Evolutionary conservation across 768 basidiomycete genomes (phyloP).

Genomic region (Boletus coccyginus): DNA sequence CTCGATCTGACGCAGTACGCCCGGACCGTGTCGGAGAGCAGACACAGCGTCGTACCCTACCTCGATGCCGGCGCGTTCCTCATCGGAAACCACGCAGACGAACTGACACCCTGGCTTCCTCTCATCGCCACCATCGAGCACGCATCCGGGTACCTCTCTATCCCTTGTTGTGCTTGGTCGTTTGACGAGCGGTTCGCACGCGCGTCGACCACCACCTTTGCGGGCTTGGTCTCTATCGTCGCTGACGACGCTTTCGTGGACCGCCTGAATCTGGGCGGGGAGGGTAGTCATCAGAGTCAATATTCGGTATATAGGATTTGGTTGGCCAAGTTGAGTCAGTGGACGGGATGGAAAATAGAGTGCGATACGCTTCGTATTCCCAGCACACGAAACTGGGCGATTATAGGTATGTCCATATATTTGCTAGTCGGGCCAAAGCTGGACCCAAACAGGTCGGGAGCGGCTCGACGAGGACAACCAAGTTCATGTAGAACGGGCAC

Average conservation of each 20-base stretch:
- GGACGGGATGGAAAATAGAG: constrained; percentile 86
- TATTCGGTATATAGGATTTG: constrained; percentile 87
- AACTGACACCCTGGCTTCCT: constrained; percentile 93
- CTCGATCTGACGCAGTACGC: constrained; percentile 54
- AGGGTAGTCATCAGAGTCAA: constrained; percentile 59
- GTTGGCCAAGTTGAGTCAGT: constrained; percentile 67
- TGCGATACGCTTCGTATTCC: constrained; percentile 86
- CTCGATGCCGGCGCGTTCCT: constrained; percentile 60
- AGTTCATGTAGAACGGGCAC: constrained; percentile 37
- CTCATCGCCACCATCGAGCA: constrained; percentile 63
- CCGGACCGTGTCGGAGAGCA: not conserved
- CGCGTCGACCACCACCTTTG: constrained; percentile 32
- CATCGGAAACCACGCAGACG: constrained; percentile 95
- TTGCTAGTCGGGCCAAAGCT: not conserved
- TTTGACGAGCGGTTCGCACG: constrained; percentile 69
- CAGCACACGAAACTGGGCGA: constrained; percentile 90
- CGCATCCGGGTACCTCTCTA: constrained; percentile 70
- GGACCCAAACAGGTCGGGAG: constrained; percentile 23
- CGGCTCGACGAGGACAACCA: constrained; percentile 16
- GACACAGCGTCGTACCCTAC: constrained; percentile 18
- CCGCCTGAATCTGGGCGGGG: constrained; percentile 58
- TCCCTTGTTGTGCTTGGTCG: constrained; percentile 90
- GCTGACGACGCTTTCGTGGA: constrained; percentile 35
- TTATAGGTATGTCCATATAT: constrained; percentile 60
- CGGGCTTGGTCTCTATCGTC: constrained; percentile 14